Evolutionary conservation across 306 rosid species (phyloP), one percentile per base, ranked within the genome.

Genomic region (Corylus americana): DNA sequence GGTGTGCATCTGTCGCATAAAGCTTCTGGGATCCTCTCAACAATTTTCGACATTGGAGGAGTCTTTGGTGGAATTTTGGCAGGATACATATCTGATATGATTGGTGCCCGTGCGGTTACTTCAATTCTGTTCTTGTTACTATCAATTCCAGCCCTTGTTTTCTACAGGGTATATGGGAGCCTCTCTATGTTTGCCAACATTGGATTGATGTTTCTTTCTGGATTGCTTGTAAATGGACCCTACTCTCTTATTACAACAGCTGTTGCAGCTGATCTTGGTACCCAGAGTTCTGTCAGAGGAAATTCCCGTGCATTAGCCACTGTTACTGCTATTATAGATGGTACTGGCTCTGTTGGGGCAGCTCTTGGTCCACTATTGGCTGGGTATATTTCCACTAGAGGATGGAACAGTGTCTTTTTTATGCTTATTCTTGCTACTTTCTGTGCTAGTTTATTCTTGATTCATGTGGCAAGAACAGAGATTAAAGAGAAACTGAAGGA

Each of bases 241-340:
- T 96, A 93, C 75, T 80, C 98, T 0, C 91, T 96, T 20, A 93
- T 96, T 67, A 88, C 98, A 35, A 96, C 97, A 25, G 98, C 98
- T 11, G 99, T 96, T 71, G 96, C 98, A 39, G 86, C 98, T 39
- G 98, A 94, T 87, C 96, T 92, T n/a, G 96, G 97, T 53, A 90
- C 92, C 0, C 96, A 94, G 75, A 81, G 78, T 79, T 6, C 20
- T 71, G 80, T 85, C 48, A 75, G 73, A 73, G 89, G 93, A 59
- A 86, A 76, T 77, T 83, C 98, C 42, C 85, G 97, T 0, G 97
- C 97, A 8, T 79, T 93, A 73, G 98, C 98, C 16, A 94, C 98
- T 7, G 97, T 94, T 39, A 91, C 91, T 18, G 97, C 98, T 25
- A 94, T 94, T 71, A 94, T 94, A 71, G 98, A 94, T 78, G 98